Evolutionary conservation across 2,329 filamentous ascomycete genomes (phyloP).

Genomic region (Aspergillus sp.): DNA sequence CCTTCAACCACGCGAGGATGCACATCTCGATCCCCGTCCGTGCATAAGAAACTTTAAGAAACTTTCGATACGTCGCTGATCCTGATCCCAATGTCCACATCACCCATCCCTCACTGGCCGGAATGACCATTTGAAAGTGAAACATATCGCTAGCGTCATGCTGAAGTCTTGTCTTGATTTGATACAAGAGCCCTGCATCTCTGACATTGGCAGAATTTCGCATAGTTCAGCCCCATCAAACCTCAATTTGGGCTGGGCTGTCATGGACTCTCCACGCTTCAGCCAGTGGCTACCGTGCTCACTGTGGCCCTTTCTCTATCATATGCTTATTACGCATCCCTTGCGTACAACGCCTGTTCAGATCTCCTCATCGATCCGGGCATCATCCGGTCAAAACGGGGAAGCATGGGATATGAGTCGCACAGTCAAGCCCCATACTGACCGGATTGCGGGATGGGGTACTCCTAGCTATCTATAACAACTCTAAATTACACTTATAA

Average conservation of each 20-base stretch:
- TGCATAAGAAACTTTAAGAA: constrained; percentile 14
- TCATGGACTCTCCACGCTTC: not conserved
- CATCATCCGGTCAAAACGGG: constrained; percentile 17
- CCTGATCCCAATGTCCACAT: not conserved
- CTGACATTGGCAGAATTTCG: not conserved
- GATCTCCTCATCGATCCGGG: constrained; percentile 16
- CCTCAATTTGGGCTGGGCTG: not conserved
- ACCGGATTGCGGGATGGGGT: constrained; percentile 12
- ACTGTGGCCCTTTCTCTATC: constrained; percentile 11
- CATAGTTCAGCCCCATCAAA: not conserved
- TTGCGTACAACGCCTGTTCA: constrained; percentile 19
- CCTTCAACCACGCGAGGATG: constrained; percentile 1
- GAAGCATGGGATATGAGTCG: constrained; percentile 23
- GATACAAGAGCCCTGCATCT: not conserved
- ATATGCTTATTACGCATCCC: constrained; percentile 22
- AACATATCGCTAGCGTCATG: not conserved
- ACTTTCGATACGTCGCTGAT: constrained; percentile 20
- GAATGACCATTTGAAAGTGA: not conserved
- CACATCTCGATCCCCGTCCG: constrained; percentile 3
- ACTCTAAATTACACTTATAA: not conserved
- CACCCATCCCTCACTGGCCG: constrained; percentile 7
- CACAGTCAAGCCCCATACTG: constrained; percentile 6
- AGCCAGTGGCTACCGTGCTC: constrained; percentile 7
- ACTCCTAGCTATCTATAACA: not conserved
- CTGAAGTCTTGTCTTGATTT: not conserved